phyloP scores from a whole-genome alignment of 140 eudicot species.

The Cichorium intybus region DNA sequence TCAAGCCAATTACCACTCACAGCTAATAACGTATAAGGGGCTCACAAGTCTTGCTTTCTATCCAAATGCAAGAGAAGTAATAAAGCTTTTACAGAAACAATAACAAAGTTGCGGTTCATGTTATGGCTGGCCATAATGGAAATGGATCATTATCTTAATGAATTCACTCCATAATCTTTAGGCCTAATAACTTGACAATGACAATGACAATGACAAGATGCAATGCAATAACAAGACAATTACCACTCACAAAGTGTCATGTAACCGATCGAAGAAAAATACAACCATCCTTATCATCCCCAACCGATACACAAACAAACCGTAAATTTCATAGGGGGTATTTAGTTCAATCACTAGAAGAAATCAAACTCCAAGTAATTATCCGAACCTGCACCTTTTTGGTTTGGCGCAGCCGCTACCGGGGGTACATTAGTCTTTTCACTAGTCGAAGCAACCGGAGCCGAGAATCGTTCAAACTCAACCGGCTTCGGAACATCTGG shows the following conservation, averaged over 20 bases:
- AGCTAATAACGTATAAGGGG: neutral
- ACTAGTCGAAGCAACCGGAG: slow-evolving; percentile 37
- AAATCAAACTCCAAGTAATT: slow-evolving; percentile 63
- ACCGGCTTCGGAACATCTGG: slow-evolving; percentile 61
- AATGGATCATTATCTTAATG: slow-evolving; percentile 20
- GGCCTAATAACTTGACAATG: slow-evolving; percentile 13
- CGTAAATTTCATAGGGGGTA: slow-evolving; percentile 13
- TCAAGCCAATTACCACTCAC: too few relatives aligned
- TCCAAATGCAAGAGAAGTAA: neutral
- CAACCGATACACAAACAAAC: slow-evolving; percentile 20
- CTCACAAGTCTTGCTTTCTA: neutral
- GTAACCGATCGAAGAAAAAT: slow-evolving; percentile 20
- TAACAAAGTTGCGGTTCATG: slow-evolving; percentile 21
- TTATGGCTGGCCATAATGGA: slow-evolving; percentile 15
- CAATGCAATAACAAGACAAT: slow-evolving; percentile 25
- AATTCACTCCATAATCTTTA: neutral
- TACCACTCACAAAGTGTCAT: slow-evolving; percentile 35
- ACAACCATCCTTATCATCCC: slow-evolving; percentile 21
- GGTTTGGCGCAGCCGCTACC: slow-evolving; percentile 40
- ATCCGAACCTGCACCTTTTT: slow-evolving; percentile 50
- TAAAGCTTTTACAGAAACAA: neutral
- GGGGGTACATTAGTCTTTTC: slow-evolving; percentile 40
- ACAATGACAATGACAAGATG: too few relatives aligned
- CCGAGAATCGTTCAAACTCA: slow-evolving; percentile 39
- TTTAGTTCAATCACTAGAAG: slow-evolving; percentile 32